Evolutionary conservation across 257 asterid genomes (phyloP).

Genomic region (Penstemon eatonii): DNA sequence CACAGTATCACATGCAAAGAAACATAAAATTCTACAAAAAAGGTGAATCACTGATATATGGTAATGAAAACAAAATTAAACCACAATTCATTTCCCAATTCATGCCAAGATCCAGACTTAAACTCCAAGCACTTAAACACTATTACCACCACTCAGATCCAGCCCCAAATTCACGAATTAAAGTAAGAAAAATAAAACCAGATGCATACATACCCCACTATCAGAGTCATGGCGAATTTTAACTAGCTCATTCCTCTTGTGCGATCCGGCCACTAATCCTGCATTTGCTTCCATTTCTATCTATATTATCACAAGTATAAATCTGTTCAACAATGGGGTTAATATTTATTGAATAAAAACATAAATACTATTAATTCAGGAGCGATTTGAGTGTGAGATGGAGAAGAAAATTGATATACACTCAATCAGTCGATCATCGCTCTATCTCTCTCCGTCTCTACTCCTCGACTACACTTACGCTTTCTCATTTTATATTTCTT

Average conservation of each 20-base stretch:
- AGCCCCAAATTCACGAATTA: no score
- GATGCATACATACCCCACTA: conserved; percentile 18
- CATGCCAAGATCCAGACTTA: conserved; percentile 33
- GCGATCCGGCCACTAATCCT: conserved; percentile 93
- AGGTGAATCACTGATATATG: not conserved
- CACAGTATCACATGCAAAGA: not conserved
- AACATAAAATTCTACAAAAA: no score
- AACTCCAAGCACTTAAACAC: conserved; percentile 19
- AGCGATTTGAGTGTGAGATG: conserved; percentile 19
- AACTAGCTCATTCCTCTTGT: conserved; percentile 73
- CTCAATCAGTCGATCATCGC: conserved; percentile 36
- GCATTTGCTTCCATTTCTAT: conserved; percentile 67
- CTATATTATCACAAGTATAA: conserved; percentile 8
- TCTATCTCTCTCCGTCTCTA: conserved; percentile 17
- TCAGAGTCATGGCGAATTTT: conserved; percentile 73
- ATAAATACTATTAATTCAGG: not conserved
- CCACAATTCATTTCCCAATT: conserved; percentile 16
- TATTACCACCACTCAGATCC: not conserved
- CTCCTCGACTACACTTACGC: conserved; percentile 20
- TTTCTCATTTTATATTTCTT: conserved; percentile 24
- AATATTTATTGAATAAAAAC: not conserved
- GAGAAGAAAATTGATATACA: conserved; percentile 27
- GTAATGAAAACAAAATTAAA: conserved; percentile 14
- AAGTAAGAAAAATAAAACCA: not conserved
- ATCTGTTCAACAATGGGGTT: conserved; percentile 7